These are phyloP conservation scores for Arabidopsis thaliana DNA, from an alignment of 345 rosid species.

Conservation along the genomic window TAIR10.1 NC_003076.8:21657501-21658000, in stretches of 20 bases:
- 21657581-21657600: constrained; percentile 59
- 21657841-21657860: constrained; percentile 30
- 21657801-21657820: constrained; percentile 33
- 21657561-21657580: constrained; percentile 49
- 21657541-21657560: constrained; percentile 61
- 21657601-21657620: constrained; percentile 64
- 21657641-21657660: constrained; percentile 52
- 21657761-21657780: constrained; percentile 57
- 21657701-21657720: neutral
- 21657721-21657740: constrained; percentile 52
- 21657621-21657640: constrained; percentile 60
- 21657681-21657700: neutral
- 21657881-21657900: neutral
- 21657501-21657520: constrained; percentile 63
- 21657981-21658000: constrained; percentile 52
- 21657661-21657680: constrained; percentile 6
- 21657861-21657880: neutral
- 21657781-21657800: constrained; percentile 48
- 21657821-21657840: constrained; percentile 39
- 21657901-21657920: constrained; percentile 46
- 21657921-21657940: constrained; percentile 58
- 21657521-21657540: constrained; percentile 54
- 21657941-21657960: constrained; percentile 77
- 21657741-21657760: constrained; percentile 65
- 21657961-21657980: constrained; percentile 75